Conservation (phyloP, 2,329 filamentous ascomycete genomes). For the Penicillium sp. region DNA sequence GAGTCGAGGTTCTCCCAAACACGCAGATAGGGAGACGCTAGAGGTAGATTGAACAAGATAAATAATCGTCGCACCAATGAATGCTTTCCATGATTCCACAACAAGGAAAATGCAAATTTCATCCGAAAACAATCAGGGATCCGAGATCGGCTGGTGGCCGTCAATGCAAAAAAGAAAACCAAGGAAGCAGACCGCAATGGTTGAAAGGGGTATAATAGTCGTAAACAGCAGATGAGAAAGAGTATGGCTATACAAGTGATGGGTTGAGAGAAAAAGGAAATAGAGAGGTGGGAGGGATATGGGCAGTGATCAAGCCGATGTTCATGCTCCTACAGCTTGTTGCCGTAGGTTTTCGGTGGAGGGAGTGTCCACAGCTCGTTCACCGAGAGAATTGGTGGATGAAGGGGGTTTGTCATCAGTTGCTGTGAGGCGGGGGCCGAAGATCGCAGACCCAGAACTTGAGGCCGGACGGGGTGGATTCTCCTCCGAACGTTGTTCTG, state of each 20-base stretch:
- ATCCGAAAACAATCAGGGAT: constrained; percentile 3
- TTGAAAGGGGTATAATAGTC: constrained; percentile 19
- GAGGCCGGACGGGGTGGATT: background rate
- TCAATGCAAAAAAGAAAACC: constrained; percentile 17
- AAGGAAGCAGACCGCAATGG: constrained; percentile 9
- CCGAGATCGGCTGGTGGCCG: constrained; percentile 6
- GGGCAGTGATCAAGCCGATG: background rate
- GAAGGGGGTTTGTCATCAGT: constrained; percentile 10
- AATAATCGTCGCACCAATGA: background rate
- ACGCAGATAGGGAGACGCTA: background rate
- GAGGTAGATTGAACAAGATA: background rate
- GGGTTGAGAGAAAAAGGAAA: background rate
- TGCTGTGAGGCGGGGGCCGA: constrained; percentile 11
- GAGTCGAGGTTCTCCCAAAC: background rate
- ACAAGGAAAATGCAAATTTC: background rate
- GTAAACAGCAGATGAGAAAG: constrained; percentile 15
- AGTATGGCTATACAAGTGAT: constrained; percentile 18
- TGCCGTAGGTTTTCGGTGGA: constrained; percentile 24
- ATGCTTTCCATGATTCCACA: background rate
- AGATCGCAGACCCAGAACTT: constrained; percentile 8
- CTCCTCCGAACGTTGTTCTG: background rate
- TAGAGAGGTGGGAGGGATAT: background rate
- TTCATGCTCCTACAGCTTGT: constrained; percentile 22
- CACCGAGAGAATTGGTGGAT: constrained; percentile 18
- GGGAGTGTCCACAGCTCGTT: constrained; percentile 16